phyloP scores from a whole-genome alignment of 139 green algal species.

The Nannochloris sp. region DNA sequence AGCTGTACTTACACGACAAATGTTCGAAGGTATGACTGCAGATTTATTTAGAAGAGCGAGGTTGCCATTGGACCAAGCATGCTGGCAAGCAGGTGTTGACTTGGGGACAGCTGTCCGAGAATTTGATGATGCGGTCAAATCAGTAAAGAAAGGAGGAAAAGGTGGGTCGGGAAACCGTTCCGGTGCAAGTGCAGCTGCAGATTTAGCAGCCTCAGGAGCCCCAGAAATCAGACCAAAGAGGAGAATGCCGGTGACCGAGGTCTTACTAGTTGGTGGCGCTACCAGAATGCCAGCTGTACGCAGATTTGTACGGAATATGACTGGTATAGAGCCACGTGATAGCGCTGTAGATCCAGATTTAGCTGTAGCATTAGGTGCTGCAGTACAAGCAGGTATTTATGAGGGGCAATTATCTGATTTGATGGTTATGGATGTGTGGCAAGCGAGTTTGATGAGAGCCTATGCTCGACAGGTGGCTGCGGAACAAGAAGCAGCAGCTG shows the following conservation, averaged over 20 bases:
- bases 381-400: conserved; percentile 75
- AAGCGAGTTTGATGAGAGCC: conserved; percentile 74
- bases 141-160: not conserved
- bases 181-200: conserved; percentile 2
- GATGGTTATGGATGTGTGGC: conserved; percentile 71
- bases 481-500: not conserved
- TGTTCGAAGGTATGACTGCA: conserved; percentile 53
- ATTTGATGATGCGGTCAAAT: conserved; percentile 21
- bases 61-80: conserved; percentile 65
- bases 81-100: conserved; percentile 69
- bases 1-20: conserved; percentile 38
- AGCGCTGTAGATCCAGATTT: conserved; percentile 68
- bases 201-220: conserved; percentile 19
- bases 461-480: conserved; percentile 40
- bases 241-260: conserved; percentile 48
- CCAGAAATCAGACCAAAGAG: conserved; percentile 53
- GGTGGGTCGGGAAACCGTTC: not conserved
- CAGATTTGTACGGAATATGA: conserved; percentile 80
- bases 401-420: conserved; percentile 65
- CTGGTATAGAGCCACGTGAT: conserved; percentile 47
- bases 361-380: conserved; percentile 77
- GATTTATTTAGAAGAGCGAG: conserved; percentile 55
- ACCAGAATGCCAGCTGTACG: conserved; percentile 74
- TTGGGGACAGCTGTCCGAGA: conserved; percentile 45
- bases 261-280: conserved; percentile 81